phyloP scores from a whole-genome alignment of 805 yeast genomes.

The Myxozyma mucilagina region DNA sequence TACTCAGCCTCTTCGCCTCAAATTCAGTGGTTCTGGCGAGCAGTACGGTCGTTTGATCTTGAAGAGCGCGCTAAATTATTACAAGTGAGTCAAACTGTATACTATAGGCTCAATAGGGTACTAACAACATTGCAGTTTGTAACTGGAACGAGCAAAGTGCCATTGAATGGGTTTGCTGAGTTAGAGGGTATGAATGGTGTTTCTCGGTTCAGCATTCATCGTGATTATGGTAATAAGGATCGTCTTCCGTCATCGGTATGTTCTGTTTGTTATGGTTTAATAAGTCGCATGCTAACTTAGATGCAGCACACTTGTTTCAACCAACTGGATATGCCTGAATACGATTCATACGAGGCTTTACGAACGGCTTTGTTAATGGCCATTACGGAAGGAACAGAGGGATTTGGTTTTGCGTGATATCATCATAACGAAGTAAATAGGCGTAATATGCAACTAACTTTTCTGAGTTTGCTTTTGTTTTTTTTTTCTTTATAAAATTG shows the following conservation, averaged over 20 bases:
- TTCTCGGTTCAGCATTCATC: constrained; percentile 82
- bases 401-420: constrained; percentile 77
- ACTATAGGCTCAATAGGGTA: background rate
- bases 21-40: constrained; percentile 97
- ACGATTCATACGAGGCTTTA: constrained; percentile 81
- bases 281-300: background rate
- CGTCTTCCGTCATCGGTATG: constrained; percentile 77
- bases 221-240: constrained; percentile 82
- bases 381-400: constrained; percentile 92
- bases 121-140: constrained; percentile 52
- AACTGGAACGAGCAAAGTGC: constrained; percentile 96
- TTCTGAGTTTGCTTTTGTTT: too few relatives aligned
- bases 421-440: background rate
- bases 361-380: constrained; percentile 81
- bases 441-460: background rate
- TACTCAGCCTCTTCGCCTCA: constrained; percentile 82
- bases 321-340: constrained; percentile 90
- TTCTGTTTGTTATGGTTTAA: background rate
- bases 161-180: constrained; percentile 88
- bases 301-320: constrained; percentile 84
- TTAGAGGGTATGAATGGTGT: constrained; percentile 84
- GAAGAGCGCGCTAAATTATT: constrained; percentile 92
- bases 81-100: constrained; percentile 46
- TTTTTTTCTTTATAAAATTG: too few relatives aligned
- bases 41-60: constrained; percentile 87